Base-by-base conservation (phyloP, 768 basidiomycete species). In the Zangia roseola region DNA sequence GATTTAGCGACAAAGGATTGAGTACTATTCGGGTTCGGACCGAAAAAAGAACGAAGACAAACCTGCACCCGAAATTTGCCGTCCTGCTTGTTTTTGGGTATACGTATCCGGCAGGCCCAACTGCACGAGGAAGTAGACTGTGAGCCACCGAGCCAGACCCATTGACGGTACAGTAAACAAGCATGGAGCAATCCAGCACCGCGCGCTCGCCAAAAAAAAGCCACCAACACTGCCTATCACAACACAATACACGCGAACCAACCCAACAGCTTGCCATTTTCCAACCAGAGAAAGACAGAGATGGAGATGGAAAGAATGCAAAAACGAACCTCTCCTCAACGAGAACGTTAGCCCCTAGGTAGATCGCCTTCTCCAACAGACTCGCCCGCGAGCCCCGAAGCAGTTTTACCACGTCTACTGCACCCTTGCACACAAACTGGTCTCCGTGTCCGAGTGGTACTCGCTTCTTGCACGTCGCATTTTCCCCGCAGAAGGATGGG, bases 301-400 rank as follows among this genome's bases (percentile, higher is more conserved):
- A 45, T 19, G n/a, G 30, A 41, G 31, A 43, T 26, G 12, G 38
- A 25, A 28, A 2, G 10, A 9, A 28, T 10, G 10, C 9, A 6
- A 28, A 40, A 24, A 80, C 86, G 39, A 60, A 88, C 88, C 77
- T 73, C 61, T 90, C 88, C 35, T 88, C 80, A 3, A 83, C 76
- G 45, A 90, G 73, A 1, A 79, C 80, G 56, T 82, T 83, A 4
- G 76, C 82, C 14, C 80, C 83, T 17, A 78, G 54, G 9, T 60
- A 54, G 44, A 72, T 68, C 14, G 80, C 80, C 46, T 72, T 70
- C 50, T 81, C 76, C 43, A 83, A 58, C 47, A 88, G 62, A 35
- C 69, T 66, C 3, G 69, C 65, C 40, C 84, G 75, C 24, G 82
- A 77, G 5, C 74, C 77, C 12, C 83, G 69, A 41, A 90, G 68